Percentiles rank a stretch among this genome's conserved stretches.
These are phyloP conservation scores for Colletotrichum sp. DNA, from an alignment of 2,329 filamentous ascomycete genomes.

Conservation along the genomic window DNA sequence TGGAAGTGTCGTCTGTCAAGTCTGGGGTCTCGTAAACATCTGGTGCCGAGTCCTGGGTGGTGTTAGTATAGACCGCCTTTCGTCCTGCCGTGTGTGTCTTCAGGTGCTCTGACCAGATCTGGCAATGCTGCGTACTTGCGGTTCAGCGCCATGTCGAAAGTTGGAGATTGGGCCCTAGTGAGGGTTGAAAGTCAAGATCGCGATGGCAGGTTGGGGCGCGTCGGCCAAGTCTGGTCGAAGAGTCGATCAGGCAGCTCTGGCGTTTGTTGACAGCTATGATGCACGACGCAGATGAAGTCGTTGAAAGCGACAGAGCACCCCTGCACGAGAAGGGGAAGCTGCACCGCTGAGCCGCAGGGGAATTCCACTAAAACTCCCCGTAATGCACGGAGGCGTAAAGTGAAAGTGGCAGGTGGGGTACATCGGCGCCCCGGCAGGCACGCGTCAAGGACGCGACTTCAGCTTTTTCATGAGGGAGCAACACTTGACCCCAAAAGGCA, in stretches of 20 bases:
- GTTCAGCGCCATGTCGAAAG: constrained; percentile 68
- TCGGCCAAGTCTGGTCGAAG: not conserved
- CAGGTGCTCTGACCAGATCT: constrained; percentile 63
- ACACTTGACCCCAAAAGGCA: not conserved
- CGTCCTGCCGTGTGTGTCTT: not conserved
- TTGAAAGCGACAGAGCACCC: not conserved
- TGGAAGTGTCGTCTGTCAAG: constrained; percentile 87
- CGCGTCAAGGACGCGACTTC: constrained; percentile 15
- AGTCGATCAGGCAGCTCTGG: not conserved
- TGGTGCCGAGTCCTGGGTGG: constrained; percentile 80
- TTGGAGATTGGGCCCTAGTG: not conserved
- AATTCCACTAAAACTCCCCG: not conserved
- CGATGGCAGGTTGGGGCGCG: not conserved
- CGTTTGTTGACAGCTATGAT: not conserved
- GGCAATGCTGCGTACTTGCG: constrained; percentile 84
- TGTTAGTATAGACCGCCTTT: constrained; percentile 15
- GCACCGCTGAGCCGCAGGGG: constrained; percentile 1
- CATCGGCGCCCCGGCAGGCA: not conserved
- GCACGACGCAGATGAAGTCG: not conserved
- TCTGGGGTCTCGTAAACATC: constrained; percentile 98
- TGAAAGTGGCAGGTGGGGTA: constrained; percentile 9
- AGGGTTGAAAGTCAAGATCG: not conserved
- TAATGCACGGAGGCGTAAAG: not conserved
- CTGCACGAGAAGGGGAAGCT: not conserved
- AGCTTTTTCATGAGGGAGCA: not conserved